Evolutionary conservation across 2,329 filamentous ascomycete species (phyloP).

Genomic region (Tolypocladium endophyticum): DNA sequence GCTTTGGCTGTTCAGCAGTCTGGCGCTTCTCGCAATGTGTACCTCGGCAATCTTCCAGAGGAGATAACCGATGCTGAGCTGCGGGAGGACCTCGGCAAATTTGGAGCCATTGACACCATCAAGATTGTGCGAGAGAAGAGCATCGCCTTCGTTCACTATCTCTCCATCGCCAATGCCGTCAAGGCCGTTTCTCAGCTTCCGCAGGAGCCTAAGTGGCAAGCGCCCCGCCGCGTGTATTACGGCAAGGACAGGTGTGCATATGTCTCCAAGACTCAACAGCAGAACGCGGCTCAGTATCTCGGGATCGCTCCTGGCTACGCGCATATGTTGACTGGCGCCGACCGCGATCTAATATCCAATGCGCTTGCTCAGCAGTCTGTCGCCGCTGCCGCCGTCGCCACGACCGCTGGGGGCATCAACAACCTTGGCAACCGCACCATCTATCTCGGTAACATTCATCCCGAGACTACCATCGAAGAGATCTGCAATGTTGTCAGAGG

Average conservation of each 20-base stretch:
- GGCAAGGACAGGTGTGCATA: conserved; percentile 98
- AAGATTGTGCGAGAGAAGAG: conserved; percentile 97
- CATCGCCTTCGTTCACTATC: conserved; percentile 94
- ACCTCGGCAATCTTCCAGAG: conserved; percentile 85
- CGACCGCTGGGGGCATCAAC: conserved; percentile 91
- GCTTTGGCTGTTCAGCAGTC: conserved; percentile 97
- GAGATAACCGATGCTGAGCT: conserved; percentile 86
- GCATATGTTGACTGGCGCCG: conserved; percentile 89
- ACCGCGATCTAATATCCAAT: conserved; percentile 92
- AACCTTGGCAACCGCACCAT: conserved; percentile 97
- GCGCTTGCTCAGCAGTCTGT: conserved; percentile 96
- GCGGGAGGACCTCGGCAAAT: conserved; percentile 90
- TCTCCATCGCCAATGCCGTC: conserved; percentile 96
- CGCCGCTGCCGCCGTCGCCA: conserved; percentile 90
- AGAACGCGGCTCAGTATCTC: conserved; percentile 96
- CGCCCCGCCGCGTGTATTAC: conserved; percentile 92
- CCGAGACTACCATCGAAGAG: conserved; percentile 97
- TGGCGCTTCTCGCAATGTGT: conserved; percentile 92
- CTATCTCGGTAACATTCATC: conserved; percentile 96
- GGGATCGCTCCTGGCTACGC: conserved; percentile 95
- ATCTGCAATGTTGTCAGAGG: conserved; percentile 98
- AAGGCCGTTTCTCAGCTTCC: conserved; percentile 95
- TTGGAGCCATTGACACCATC: conserved; percentile 91
- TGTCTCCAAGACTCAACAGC: conserved; percentile 98
- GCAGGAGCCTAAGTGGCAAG: conserved; percentile 94